A percentile compares a stretch with the other conserved stretches of the same genome.
Evolutionary conservation across 2,329 filamentous ascomycete genomes (phyloP).

Genomic region (Geoglossum cookeanum): DNA sequence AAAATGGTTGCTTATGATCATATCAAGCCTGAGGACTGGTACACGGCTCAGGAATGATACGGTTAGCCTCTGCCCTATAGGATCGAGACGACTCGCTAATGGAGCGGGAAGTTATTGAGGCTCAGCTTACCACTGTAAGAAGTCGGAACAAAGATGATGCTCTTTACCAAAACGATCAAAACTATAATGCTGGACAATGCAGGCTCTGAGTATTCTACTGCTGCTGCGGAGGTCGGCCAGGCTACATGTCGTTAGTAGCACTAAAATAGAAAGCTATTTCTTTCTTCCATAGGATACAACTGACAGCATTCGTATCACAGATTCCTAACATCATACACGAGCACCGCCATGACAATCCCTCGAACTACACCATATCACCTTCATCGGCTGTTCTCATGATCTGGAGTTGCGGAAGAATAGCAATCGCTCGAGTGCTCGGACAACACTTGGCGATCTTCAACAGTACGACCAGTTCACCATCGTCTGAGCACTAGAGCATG

Average conservation of each 20-base stretch:
- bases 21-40: background rate
- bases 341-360: background rate
- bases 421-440: background rate
- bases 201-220: background rate
- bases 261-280: no score
- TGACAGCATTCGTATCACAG: background rate
- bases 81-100: background rate
- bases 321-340: background rate
- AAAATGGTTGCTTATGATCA: background rate
- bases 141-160: no score
- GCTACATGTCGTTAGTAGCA: no score
- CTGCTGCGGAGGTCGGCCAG: no score
- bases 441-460: background rate
- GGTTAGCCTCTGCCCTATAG: background rate
- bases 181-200: no score
- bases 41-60: background rate
- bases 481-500: background rate
- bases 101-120: no score
- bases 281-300: background rate
- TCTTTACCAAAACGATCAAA: no score
- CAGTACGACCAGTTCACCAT: background rate
- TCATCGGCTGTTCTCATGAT: background rate
- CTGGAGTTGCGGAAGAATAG: background rate
- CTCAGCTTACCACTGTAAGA: no score
- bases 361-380: background rate